phyloP scores from a whole-genome alignment of 805 yeast species.

The Saccharomyces mikatae region DNA sequence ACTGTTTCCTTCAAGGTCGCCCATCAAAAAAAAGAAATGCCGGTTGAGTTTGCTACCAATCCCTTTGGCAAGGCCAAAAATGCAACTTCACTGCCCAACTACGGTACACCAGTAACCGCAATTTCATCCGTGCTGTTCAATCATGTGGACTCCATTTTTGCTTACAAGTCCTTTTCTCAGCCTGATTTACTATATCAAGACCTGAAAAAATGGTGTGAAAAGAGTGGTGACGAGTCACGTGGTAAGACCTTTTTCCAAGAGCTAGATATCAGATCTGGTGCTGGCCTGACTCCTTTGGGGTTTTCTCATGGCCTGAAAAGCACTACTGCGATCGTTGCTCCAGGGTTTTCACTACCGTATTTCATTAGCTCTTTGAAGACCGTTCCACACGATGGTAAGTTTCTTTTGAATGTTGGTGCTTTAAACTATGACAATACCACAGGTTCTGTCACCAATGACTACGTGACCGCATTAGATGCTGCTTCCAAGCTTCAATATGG shows the following conservation, averaged over 20 bases:
- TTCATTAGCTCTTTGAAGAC: conserved; percentile 55
- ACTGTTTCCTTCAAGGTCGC: background rate
- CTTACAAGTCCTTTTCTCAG: conserved; percentile 61
- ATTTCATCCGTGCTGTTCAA: conserved; percentile 49
- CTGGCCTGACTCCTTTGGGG: conserved; percentile 72
- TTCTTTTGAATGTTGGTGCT: conserved; percentile 69
- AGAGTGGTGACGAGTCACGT: conserved; percentile 9
- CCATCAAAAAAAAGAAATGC: background rate
- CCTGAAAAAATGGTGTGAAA: conserved; percentile 48
- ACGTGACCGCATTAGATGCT: conserved; percentile 48
- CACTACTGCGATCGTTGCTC: conserved; percentile 37
- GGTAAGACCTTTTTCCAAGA: conserved; percentile 22
- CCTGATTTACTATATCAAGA: conserved; percentile 53
- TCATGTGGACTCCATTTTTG: conserved; percentile 47
- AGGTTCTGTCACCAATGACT: conserved; percentile 54
- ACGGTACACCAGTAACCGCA: conserved; percentile 48
- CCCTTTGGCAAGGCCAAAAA: conserved; percentile 61
- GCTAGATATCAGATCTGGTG: conserved; percentile 74
- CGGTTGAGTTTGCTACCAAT: conserved; percentile 23
- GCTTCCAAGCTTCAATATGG: conserved; percentile 60
- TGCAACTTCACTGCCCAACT: conserved; percentile 42
- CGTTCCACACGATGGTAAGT: conserved; percentile 37
- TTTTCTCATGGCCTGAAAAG: conserved; percentile 33
- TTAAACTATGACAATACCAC: conserved; percentile 54
- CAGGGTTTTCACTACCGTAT: conserved; percentile 58